phyloP scores from a whole-genome alignment of 2,329 filamentous ascomycete species.

The Thielaviopsis punctulata region DNA sequence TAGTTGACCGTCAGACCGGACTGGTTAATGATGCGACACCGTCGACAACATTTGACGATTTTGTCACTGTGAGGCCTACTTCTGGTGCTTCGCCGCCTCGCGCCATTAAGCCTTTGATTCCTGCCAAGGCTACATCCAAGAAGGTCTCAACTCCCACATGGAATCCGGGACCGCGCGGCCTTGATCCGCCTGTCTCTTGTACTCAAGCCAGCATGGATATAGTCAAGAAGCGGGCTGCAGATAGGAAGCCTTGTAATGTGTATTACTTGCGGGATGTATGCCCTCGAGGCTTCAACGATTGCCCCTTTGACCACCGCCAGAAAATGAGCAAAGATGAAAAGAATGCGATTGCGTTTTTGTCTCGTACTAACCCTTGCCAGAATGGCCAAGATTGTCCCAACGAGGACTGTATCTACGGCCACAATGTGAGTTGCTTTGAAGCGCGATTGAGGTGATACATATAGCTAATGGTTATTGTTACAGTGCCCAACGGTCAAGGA shows the following conservation, averaged over 20 bases:
- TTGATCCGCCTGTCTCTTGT: slow-evolving; percentile 1
- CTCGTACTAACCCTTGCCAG: slow-evolving; percentile 39
- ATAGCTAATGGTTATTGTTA: slow-evolving; percentile 6
- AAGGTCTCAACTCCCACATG: neutral
- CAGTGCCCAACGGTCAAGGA: slow-evolving; percentile 38
- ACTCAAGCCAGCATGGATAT: slow-evolving; percentile 26
- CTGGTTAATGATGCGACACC: neutral
- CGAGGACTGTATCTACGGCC: slow-evolving; percentile 44
- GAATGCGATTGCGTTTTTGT: slow-evolving; percentile 36
- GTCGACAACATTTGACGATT: neutral
- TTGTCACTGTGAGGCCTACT: neutral
- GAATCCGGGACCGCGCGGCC: slow-evolving; percentile 2
- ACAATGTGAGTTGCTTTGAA: slow-evolving; percentile 31
- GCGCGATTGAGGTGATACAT: neutral
- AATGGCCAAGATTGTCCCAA: slow-evolving; percentile 40
- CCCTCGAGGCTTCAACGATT: slow-evolving; percentile 30
- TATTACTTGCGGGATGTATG: slow-evolving; percentile 43
- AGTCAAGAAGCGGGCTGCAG: slow-evolving; percentile 37
- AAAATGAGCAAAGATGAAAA: slow-evolving; percentile 35
- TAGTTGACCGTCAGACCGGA: slow-evolving; percentile 20
- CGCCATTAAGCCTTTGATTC: slow-evolving; percentile 1
- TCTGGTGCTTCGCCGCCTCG: slow-evolving; percentile 3
- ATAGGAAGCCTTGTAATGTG: slow-evolving; percentile 43
- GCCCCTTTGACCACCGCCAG: slow-evolving; percentile 40
- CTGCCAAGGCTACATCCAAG: neutral